phyloP scores from a whole-genome alignment of 805 yeast genomes.

The Teunomyces aglyptinius region DNA sequence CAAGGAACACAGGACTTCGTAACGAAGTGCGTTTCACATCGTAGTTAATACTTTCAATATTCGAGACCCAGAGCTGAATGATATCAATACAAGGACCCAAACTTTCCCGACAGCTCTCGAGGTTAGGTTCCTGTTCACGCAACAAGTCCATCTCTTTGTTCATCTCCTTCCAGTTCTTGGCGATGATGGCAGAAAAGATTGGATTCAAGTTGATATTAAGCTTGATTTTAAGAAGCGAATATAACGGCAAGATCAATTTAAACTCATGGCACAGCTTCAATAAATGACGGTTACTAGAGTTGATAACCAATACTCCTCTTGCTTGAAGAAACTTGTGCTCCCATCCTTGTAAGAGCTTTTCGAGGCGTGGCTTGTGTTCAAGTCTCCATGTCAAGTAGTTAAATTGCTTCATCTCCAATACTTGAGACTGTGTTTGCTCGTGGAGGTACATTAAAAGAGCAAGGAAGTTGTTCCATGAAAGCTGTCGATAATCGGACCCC shows the following conservation, averaged over 20 bases:
- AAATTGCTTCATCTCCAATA: constrained; percentile 33
- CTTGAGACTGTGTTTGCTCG: constrained; percentile 58
- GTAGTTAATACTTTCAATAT: constrained; percentile 51
- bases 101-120: constrained; percentile 36
- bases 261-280: constrained; percentile 55
- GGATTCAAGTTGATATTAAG: constrained; percentile 62
- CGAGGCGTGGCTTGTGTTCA: constrained; percentile 57
- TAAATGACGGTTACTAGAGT: constrained; percentile 47
- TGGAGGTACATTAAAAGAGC: constrained; percentile 64
- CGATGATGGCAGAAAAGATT: constrained; percentile 57
- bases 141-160: constrained; percentile 48
- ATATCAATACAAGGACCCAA: constrained; percentile 45
- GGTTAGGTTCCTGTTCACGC: constrained; percentile 57
- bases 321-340: constrained; percentile 59
- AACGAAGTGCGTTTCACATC: constrained; percentile 67
- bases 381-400: constrained; percentile 65
- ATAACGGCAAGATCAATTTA: constrained; percentile 64
- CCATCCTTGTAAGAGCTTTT: constrained; percentile 62
- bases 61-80: constrained; percentile 68
- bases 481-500: constrained; percentile 19
- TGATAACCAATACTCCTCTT: constrained; percentile 60
- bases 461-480: constrained; percentile 50
- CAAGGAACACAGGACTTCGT: constrained; percentile 73
- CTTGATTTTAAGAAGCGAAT: constrained; percentile 65
- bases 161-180: constrained; percentile 69